Percentiles rank a stretch among this genome's conserved stretches.
Evolutionary conservation across 2,329 filamentous ascomycete genomes (phyloP).

Genomic region (Verticillium isaacii): DNA sequence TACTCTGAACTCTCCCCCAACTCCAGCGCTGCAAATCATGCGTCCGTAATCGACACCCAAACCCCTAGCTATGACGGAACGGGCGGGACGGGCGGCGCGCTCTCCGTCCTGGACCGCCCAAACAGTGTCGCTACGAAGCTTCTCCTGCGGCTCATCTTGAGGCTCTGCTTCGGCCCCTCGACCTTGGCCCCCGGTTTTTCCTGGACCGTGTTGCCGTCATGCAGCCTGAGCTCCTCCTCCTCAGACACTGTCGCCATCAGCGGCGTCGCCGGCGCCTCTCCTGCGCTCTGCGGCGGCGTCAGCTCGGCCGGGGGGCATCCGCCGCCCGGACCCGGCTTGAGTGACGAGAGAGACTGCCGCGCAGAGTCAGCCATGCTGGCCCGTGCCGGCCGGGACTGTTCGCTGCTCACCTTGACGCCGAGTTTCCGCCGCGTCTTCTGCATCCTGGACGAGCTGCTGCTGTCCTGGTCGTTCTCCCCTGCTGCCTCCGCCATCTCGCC

Average conservation of each 20-base stretch:
- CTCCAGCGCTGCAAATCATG: no score
- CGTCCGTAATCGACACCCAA: no score
- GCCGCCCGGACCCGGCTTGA: background rate
- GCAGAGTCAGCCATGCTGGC: background rate
- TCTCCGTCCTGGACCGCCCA: constrained; percentile 11
- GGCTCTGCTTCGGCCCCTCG: constrained; percentile 3
- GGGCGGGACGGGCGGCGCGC: no score
- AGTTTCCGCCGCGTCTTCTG: constrained; percentile 24
- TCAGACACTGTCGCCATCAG: background rate
- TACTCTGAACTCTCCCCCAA: no score
- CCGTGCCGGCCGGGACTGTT: background rate
- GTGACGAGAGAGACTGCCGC: background rate
- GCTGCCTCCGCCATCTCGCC: constrained; percentile 60
- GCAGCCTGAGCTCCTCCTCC: background rate
- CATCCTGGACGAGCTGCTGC: constrained; percentile 4
- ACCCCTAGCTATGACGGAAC: no score
- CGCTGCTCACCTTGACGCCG: constrained; percentile 26
- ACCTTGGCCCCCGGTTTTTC: background rate
- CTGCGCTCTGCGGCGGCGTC: background rate
- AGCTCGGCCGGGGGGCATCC: background rate
- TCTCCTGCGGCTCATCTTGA: constrained; percentile 33
- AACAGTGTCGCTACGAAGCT: constrained; percentile 44
- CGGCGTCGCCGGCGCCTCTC: background rate
- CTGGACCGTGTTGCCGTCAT: background rate
- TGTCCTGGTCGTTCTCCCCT: constrained; percentile 16